Percentiles rank a stretch among this genome's conserved stretches.
Evolutionary conservation across 768 basidiomycete genomes (phyloP).

Genomic region (Trametes punicea): DNA sequence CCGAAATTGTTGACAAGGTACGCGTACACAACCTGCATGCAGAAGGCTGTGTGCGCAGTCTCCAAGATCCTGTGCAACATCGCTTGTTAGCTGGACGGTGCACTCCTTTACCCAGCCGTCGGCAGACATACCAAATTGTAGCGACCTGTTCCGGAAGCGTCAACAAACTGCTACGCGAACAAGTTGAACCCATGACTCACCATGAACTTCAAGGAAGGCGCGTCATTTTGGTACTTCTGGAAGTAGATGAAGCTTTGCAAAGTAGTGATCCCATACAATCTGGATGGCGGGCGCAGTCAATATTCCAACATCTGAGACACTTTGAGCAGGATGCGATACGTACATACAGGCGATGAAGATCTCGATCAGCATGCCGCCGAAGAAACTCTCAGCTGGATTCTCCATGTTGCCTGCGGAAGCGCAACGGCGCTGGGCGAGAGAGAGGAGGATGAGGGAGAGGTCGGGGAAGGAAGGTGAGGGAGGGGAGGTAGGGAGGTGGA

Average conservation of each 20-base stretch:
- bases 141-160: not conserved
- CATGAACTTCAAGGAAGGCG: constrained; percentile 1
- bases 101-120: not conserved
- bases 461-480: not conserved
- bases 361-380: constrained; percentile 14
- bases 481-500: not conserved
- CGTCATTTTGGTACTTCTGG: constrained; percentile 9
- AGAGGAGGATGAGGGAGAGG: not conserved
- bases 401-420: constrained; percentile 4
- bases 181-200: not conserved
- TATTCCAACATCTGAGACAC: not conserved
- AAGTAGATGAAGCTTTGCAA: constrained; percentile 14
- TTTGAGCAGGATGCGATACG: not conserved
- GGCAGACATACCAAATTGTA: constrained; percentile 1
- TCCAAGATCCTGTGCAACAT: constrained; percentile 5
- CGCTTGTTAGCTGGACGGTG: not conserved
- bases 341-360: constrained; percentile 15
- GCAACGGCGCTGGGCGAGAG: not conserved
- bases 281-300: not conserved
- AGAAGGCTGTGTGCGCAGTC: constrained; percentile 14
- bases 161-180: not conserved
- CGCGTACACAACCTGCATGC: constrained; percentile 13
- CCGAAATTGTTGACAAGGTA: constrained; percentile 14
- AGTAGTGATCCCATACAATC: constrained; percentile 11
- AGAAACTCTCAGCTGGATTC: constrained; percentile 12